Percentiles rank a stretch among this genome's conserved stretches.
These are phyloP conservation scores for Clonostachys byssicola DNA, from an alignment of 2,329 filamentous ascomycete genomes.

Conservation along the genomic window DNA sequence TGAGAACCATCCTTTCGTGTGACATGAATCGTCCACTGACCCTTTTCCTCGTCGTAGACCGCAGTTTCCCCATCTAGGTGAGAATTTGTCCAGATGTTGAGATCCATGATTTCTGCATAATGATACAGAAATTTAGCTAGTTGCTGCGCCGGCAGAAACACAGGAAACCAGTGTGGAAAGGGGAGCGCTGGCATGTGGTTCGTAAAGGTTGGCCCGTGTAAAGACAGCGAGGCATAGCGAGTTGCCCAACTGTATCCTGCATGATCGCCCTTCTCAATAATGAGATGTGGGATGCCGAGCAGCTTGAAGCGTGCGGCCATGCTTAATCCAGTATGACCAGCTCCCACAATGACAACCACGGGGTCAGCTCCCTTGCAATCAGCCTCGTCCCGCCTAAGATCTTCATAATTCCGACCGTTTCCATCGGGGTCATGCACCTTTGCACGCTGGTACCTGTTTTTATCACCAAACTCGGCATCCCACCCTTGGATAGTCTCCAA, in stretches of 20 bases:
- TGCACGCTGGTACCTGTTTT: no score
- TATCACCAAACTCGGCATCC: no score
- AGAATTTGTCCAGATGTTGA: slow-evolving; percentile 56
- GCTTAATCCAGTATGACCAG: slow-evolving; percentile 30
- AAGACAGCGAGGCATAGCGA: slow-evolving; percentile 50
- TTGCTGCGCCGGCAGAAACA: slow-evolving; percentile 66
- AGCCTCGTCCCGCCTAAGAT: no score
- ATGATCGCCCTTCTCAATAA: slow-evolving; percentile 35
- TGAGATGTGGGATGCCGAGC: slow-evolving; percentile 34
- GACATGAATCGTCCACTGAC: slow-evolving; percentile 51
- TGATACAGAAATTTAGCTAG: slow-evolving; percentile 59
- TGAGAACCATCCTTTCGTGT: slow-evolving; percentile 26
- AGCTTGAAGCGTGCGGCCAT: slow-evolving; percentile 40
- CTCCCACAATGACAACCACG: neutral
- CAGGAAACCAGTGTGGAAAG: slow-evolving; percentile 58
- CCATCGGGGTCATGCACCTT: no score
- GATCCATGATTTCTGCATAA: slow-evolving; percentile 56
- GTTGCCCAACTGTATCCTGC: slow-evolving; percentile 54
- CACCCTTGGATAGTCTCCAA: no score
- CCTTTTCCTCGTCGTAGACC: slow-evolving; percentile 41
- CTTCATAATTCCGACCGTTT: no score
- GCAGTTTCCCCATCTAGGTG: slow-evolving; percentile 19
- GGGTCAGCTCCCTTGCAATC: no score
- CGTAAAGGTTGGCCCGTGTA: slow-evolving; percentile 60
- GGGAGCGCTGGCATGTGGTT: slow-evolving; percentile 55